Evolutionary conservation across 495 filamentous ascomycete genomes (phyloP).

Genomic region (Aspergillus bridgeri): DNA sequence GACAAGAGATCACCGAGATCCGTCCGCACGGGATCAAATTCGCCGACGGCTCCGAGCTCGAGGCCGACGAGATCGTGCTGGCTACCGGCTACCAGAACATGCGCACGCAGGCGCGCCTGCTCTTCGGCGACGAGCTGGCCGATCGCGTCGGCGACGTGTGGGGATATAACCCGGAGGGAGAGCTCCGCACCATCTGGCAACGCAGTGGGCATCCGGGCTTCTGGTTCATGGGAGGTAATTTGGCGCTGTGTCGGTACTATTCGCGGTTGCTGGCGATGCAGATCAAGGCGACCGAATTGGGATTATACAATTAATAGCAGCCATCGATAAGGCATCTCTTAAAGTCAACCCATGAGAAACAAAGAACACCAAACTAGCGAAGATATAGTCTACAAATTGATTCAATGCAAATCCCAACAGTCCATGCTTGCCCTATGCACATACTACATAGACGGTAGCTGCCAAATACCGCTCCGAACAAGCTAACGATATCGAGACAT

Average conservation of each 20-base stretch:
- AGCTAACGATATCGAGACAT: no score
- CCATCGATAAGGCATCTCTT: no score
- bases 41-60: slow-evolving; percentile 61
- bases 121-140: slow-evolving; percentile 70
- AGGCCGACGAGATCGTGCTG: slow-evolving; percentile 78
- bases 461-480: no score
- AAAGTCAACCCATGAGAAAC: no score
- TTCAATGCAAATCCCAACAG: no score
- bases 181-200: slow-evolving; percentile 69
- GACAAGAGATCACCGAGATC: slow-evolving; percentile 60
- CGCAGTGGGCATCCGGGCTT: slow-evolving; percentile 68
- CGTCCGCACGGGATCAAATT: slow-evolving; percentile 59
- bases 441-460: no score
- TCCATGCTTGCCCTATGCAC: no score
- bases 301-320: slow-evolving; percentile 8
- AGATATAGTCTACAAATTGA: no score
- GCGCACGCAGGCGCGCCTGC: slow-evolving; percentile 53
- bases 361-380: no score
- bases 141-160: slow-evolving; percentile 67
- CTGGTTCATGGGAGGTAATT: slow-evolving; percentile 82
- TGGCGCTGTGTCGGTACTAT: slow-evolving; percentile 70
- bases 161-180: slow-evolving; percentile 76
- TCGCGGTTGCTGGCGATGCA: slow-evolving; percentile 71
- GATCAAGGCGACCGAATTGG: slow-evolving; percentile 65
- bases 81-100: slow-evolving; percentile 86